phyloP scores from a whole-genome alignment of 805 yeast species.

The Yamadazyma sp. region DNA sequence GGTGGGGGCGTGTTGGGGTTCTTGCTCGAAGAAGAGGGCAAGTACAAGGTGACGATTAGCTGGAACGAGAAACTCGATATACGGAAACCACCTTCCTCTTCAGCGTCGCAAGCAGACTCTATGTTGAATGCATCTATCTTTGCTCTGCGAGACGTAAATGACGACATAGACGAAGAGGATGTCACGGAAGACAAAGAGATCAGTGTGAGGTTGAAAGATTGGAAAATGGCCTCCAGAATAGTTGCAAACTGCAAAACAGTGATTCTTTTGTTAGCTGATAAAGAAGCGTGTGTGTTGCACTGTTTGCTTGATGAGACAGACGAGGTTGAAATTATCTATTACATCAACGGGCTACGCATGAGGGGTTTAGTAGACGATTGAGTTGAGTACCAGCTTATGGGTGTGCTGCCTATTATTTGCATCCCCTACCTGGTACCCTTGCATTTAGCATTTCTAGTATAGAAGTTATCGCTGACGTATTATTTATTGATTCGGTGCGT shows the following conservation, averaged over 20 bases:
- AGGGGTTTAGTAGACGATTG: conserved; percentile 2
- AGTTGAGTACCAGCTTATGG: conserved; percentile 12
- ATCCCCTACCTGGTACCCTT: no score
- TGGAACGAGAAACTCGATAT: conserved; percentile 60
- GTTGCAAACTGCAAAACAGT: conserved; percentile 62
- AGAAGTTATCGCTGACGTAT: no score
- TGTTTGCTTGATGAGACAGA: conserved; percentile 65
- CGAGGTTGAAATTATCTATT: conserved; percentile 64
- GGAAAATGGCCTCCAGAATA: conserved; percentile 64
- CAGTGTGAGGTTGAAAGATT: conserved; percentile 57
- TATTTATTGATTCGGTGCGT: no score
- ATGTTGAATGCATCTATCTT: conserved; percentile 3
- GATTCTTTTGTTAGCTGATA: conserved; percentile 55
- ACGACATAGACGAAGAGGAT: conserved; percentile 9
- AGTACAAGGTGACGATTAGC: conserved; percentile 50
- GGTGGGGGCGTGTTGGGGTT: conserved; percentile 51
- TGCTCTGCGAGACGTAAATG: conserved; percentile 1
- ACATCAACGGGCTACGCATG: conserved; percentile 40
- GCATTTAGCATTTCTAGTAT: no score
- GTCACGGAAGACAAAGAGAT: conserved; percentile 42
- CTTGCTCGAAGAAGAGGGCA: conserved; percentile 54
- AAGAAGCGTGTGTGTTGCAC: conserved; percentile 62
- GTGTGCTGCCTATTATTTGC: no score
- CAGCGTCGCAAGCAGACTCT: conserved; percentile 3
- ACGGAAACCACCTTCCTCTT: conserved; percentile 25